Conservation (phyloP, 805 yeast genomes). For the Ogataea siamensis region DNA sequence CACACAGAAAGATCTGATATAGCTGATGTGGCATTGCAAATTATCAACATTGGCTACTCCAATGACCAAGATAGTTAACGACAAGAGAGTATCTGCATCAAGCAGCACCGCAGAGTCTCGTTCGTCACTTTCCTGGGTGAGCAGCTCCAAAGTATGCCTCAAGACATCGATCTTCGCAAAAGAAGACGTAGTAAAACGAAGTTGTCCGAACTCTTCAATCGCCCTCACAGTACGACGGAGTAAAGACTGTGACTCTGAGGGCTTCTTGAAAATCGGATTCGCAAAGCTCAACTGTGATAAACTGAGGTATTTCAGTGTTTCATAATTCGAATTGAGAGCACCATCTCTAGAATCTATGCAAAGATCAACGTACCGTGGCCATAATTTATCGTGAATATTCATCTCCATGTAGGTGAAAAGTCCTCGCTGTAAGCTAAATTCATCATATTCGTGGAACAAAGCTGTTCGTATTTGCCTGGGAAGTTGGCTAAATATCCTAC, state of each 20-base stretch:
- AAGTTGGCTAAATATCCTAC: constrained; percentile 35
- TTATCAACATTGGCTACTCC: constrained; percentile 57
- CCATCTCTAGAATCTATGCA: constrained; percentile 16
- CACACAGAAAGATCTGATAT: constrained; percentile 59
- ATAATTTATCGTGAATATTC: constrained; percentile 62
- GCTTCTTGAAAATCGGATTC: constrained; percentile 9
- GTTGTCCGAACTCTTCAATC: constrained; percentile 46
- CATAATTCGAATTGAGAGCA: constrained; percentile 32
- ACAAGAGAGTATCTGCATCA: constrained; percentile 81
- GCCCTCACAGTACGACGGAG: constrained; percentile 52
- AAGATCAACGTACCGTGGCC: constrained; percentile 43
- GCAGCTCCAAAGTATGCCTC: too few species aligned
- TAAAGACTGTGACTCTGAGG: constrained; percentile 23
- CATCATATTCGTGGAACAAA: constrained; percentile 24
- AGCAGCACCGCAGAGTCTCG: constrained; percentile 34
- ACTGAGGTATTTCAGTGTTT: constrained; percentile 39
- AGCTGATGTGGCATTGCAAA: constrained; percentile 61
- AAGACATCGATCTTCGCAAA: constrained; percentile 47
- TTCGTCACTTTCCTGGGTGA: too few species aligned
- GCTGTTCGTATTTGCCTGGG: constrained; percentile 30
- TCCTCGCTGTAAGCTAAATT: constrained; percentile 45
- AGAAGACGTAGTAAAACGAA: constrained; percentile 47
- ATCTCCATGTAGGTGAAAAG: constrained; percentile 72
- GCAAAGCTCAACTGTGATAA: constrained; percentile 52
- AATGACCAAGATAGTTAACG: constrained; percentile 69